Conservation (phyloP, 1,139 yeast genomes). For the Sugiyamaella grinbergsii region DNA sequence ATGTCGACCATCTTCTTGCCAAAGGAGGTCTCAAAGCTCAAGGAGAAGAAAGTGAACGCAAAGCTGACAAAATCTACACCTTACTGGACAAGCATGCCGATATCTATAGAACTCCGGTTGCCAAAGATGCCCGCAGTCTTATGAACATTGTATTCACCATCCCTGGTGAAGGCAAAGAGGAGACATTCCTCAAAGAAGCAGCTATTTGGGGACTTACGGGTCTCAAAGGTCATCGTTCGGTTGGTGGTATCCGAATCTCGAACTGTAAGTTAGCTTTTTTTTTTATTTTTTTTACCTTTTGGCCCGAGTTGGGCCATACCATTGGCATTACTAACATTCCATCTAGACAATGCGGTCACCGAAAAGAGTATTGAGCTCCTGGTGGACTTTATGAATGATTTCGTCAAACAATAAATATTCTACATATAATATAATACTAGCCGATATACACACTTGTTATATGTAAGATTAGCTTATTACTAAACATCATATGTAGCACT, state of each 20-base stretch:
- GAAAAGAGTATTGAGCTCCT: constrained; percentile 63
- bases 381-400: constrained; percentile 60
- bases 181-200: constrained; percentile 65
- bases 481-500: no score
- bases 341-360: constrained; percentile 73
- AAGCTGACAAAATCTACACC: constrained; percentile 63
- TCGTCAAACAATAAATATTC: constrained; percentile 44
- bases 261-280: constrained; percentile 47
- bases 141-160: constrained; percentile 94
- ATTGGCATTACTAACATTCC: constrained; percentile 4
- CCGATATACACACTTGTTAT: no score
- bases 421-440: neutral
- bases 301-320: no score
- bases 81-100: constrained; percentile 67
- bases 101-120: constrained; percentile 68
- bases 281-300: no score
- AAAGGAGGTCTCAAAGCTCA: constrained; percentile 65
- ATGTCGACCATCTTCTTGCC: constrained; percentile 59
- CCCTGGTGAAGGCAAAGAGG: constrained; percentile 59
- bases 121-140: constrained; percentile 63
- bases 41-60: constrained; percentile 57
- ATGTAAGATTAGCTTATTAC: no score
- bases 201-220: constrained; percentile 64
- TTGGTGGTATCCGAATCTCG: constrained; percentile 95
- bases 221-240: constrained; percentile 93